Conservation (phyloP, 495 filamentous ascomycete genomes). For the Echria macrotheca region DNA sequence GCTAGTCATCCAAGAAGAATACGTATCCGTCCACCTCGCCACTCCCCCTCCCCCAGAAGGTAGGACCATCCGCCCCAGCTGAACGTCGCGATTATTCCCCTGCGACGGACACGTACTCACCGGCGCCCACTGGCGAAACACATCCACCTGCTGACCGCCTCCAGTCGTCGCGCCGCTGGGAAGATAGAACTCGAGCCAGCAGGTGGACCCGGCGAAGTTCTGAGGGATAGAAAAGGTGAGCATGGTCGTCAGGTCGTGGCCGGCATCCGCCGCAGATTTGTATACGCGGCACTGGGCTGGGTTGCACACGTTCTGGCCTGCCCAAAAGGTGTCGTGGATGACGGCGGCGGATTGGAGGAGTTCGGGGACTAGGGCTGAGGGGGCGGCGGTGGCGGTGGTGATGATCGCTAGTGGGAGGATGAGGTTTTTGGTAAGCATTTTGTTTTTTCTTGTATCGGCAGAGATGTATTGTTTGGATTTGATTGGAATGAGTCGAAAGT, state of each 20-base stretch:
- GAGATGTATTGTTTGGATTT: neutral
- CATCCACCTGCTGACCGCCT: constrained; percentile 9
- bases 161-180: neutral
- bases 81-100: constrained; percentile 11
- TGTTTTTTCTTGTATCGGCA: neutral
- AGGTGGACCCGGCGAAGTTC: neutral
- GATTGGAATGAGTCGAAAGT: neutral
- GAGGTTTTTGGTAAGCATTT: constrained; percentile 1
- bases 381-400: neutral
- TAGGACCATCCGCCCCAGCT: constrained; percentile 12
- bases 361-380: neutral
- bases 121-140: constrained; percentile 11
- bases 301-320: constrained; percentile 8
- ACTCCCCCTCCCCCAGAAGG: neutral
- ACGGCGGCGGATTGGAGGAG: constrained; percentile 7
- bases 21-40: constrained; percentile 11
- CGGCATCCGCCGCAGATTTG: neutral
- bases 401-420: constrained; percentile 2
- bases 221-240: constrained; percentile 14
- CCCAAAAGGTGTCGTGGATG: constrained; percentile 10
- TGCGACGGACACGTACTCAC: neutral
- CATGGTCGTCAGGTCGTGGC: constrained; percentile 12
- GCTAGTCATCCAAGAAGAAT: constrained; percentile 7
- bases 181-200: constrained; percentile 14
- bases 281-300: neutral